Evolutionary conservation across 306 rosid species (phyloP), one percentile per base, ranked within the genome.

Genomic region (Herpetospermum pedunculosum): DNA sequence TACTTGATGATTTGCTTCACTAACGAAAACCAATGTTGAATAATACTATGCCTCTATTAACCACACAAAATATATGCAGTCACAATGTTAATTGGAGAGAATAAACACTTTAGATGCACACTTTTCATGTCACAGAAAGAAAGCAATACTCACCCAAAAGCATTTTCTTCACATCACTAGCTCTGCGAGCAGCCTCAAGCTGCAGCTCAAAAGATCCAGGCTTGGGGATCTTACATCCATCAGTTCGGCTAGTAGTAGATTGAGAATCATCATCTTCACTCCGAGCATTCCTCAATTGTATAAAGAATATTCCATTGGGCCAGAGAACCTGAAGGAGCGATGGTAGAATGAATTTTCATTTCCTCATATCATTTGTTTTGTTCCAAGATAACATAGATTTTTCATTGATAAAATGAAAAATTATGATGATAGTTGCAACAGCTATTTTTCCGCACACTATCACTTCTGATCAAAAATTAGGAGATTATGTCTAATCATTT

Each of bases 111-210:
- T 18, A 40, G 9, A 55, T 40, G 48, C 67, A 55, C 34, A 16
- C 4, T 19, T 55, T 5, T 40, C 50, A 25, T 26, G 38, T 41
- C 43, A 77, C 62, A 64, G 70, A 67, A 40, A 59, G 40, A 19
- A 71, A 21, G 30, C 13, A 64, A 21, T 72, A 86, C 99, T 87
- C 75, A 95, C 99, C 97, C 69, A 91, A 84, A 57, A 95, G 85
- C 81, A 95, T 67, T 84, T 91, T 95, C 84, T 88, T 91, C 74
- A 95, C 85, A 68, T 89, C 85, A 80, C 84, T 91, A 54, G 97
- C 97, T 81, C 97, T 84, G 43, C 99, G 99, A 82, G 96, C 89
- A 74, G 97, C 99, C 86, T 95, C 99, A 38, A 95, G 97, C 76
- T 95, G 86, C 75, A 85, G 79, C 88, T 95, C 96, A 48, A 95